phyloP scores from a whole-genome alignment of 2,329 filamentous ascomycete species.

The Cryphonectria nitschkei region DNA sequence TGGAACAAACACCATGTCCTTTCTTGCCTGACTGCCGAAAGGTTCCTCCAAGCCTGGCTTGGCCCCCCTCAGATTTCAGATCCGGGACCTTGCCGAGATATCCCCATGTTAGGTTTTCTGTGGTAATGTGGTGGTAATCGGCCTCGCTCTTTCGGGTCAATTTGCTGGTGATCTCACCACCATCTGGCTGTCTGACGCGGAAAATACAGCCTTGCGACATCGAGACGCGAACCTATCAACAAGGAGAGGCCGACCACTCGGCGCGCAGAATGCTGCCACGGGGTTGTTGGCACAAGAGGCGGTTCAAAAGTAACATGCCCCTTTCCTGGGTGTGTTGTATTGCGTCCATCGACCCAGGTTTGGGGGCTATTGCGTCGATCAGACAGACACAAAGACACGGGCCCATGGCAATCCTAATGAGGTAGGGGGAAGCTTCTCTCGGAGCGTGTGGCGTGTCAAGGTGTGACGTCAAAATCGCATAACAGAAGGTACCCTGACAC shows the following conservation, averaged over 20 bases:
- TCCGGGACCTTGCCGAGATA: constrained; percentile 1
- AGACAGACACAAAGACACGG: constrained; percentile 7
- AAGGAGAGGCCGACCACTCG: constrained; percentile 16
- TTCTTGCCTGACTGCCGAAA: background rate
- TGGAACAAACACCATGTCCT: background rate
- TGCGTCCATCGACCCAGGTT: background rate
- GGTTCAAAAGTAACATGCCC: background rate
- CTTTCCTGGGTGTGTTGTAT: constrained; percentile 4
- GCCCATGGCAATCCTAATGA: background rate
- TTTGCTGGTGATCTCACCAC: background rate
- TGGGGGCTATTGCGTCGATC: background rate
- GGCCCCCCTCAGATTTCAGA: background rate
- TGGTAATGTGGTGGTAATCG: background rate
- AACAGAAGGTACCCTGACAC: background rate
- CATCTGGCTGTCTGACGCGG: background rate
- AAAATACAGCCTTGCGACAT: background rate
- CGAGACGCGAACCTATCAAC: background rate
- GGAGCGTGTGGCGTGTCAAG: background rate
- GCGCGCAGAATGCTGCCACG: constrained; percentile 19
- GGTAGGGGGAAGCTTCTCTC: background rate
- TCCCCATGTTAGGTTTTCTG: background rate
- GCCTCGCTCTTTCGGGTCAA: background rate
- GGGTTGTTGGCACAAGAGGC: constrained; percentile 6
- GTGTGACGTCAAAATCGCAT: constrained; percentile 27
- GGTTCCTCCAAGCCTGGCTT: background rate